Evolutionary conservation across 1,139 yeast genomes (phyloP).

Genomic region (Geotrichum histeridarum): DNA sequence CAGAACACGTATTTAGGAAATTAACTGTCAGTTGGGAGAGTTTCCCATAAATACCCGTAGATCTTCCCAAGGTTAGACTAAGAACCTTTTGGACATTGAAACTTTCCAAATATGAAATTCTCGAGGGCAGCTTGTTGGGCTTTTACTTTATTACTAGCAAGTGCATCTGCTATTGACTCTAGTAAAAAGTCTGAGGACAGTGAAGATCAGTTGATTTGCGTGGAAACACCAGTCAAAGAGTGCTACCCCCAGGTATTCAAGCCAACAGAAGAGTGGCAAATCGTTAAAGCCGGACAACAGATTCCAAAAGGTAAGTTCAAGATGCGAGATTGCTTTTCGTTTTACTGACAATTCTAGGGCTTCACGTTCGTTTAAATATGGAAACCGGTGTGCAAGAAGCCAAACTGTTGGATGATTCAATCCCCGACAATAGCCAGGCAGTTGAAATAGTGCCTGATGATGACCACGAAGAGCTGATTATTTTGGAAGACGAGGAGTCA

Average conservation of each 20-base stretch:
- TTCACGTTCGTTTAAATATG: conserved; percentile 66
- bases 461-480: conserved; percentile 9
- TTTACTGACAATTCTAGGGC: conserved; percentile 44
- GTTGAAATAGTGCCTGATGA: conserved; percentile 12
- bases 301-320: conserved; percentile 44
- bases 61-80: not conserved
- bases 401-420: conserved; percentile 39
- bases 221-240: conserved; percentile 37
- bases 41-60: not conserved
- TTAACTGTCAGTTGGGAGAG: not conserved
- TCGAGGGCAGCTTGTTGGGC: not conserved
- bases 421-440: conserved; percentile 21
- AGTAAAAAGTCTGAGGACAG: not conserved
- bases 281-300: conserved; percentile 59
- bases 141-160: conserved; percentile 6
- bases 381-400: conserved; percentile 69
- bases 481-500: conserved; percentile 6
- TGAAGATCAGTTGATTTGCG: conserved; percentile 19
- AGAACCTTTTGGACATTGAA: not conserved
- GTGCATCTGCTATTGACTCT: conserved; percentile 1
- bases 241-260: conserved; percentile 48
- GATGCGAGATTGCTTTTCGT: too few species aligned
- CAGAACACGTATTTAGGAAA: not conserved
- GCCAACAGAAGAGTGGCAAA: conserved; percentile 65
- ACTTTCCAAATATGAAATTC: conserved; percentile 1